These are phyloP conservation scores for Calonectria pseudoreteaudii DNA, from an alignment of 2,329 filamentous ascomycete species.

Conservation along the genomic window DNA sequence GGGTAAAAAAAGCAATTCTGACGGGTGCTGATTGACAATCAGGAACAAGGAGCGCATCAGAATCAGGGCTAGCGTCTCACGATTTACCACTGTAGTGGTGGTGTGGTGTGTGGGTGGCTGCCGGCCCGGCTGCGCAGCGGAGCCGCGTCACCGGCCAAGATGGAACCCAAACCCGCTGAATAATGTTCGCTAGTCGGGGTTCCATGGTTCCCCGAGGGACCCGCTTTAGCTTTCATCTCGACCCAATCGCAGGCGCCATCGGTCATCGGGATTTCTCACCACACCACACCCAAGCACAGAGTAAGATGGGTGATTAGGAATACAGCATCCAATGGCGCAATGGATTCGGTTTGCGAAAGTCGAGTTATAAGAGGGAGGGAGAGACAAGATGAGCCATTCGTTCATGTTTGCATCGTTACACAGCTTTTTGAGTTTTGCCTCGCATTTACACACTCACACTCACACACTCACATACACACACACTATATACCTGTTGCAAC, in stretches of 20 bases:
- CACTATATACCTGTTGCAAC: neutral
- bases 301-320: neutral
- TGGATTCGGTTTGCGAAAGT: neutral
- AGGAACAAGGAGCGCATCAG: neutral
- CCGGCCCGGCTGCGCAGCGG: neutral
- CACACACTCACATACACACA: neutral
- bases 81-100: neutral
- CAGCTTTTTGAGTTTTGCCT: neutral
- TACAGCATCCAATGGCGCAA: neutral
- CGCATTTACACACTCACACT: too few relatives aligned
- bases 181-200: neutral
- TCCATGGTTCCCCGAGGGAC: constrained; percentile 6
- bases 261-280: neutral
- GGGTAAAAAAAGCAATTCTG: neutral
- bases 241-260: neutral
- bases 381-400: neutral
- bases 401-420: neutral
- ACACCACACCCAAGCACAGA: too few relatives aligned
- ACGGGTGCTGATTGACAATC: neutral
- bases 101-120: too few relatives aligned
- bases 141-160: neutral
- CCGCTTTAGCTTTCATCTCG: neutral
- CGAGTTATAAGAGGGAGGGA: neutral
- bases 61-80: neutral
- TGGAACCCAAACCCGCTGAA: neutral